Evolutionary conservation across 2,329 filamentous ascomycete genomes (phyloP).

Genomic region (Nigrospora oryzae): DNA sequence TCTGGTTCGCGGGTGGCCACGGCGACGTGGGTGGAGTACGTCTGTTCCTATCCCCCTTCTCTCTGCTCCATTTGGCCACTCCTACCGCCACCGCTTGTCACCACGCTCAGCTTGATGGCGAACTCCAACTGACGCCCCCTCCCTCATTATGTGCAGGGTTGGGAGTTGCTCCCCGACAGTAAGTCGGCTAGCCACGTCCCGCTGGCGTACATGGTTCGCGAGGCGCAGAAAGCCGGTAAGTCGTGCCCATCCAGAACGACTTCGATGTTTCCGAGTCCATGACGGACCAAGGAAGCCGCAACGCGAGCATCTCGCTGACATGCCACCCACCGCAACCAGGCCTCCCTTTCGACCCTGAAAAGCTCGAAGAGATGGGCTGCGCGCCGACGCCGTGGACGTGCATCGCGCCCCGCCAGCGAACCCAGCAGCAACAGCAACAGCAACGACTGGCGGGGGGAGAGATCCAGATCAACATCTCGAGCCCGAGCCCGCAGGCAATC

Average conservation of each 20-base stretch:
- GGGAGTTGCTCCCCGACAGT: slow-evolving; percentile 46
- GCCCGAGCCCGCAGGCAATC: slow-evolving; percentile 9
- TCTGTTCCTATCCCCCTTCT: background rate
- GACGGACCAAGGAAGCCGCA: too few relatives aligned
- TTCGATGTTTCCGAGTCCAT: too few relatives aligned
- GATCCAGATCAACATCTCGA: slow-evolving; percentile 24
- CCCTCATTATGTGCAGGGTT: slow-evolving; percentile 33
- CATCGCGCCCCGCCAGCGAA: slow-evolving; percentile 3
- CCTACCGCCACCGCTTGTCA: too few relatives aligned
- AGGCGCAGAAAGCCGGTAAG: slow-evolving; percentile 48
- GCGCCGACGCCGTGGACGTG: slow-evolving; percentile 28
- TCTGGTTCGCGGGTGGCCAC: slow-evolving; percentile 75
- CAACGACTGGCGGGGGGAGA: slow-evolving; percentile 14
- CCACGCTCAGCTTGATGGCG: too few relatives aligned
- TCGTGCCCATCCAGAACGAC: background rate
- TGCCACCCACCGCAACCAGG: slow-evolving; percentile 17
- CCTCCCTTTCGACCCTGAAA: slow-evolving; percentile 60
- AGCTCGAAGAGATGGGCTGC: slow-evolving; percentile 60
- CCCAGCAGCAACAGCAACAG: slow-evolving; percentile 1
- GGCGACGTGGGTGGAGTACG: slow-evolving; percentile 61
- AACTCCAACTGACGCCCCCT: too few relatives aligned
- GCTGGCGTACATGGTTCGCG: slow-evolving; percentile 62
- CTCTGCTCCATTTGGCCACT: too few relatives aligned
- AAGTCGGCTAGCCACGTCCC: slow-evolving; percentile 62
- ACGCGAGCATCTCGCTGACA: too few relatives aligned